Conservation (phyloP, 1,284 basidiomycete species). For the Schizopora paradoxa region DNA sequence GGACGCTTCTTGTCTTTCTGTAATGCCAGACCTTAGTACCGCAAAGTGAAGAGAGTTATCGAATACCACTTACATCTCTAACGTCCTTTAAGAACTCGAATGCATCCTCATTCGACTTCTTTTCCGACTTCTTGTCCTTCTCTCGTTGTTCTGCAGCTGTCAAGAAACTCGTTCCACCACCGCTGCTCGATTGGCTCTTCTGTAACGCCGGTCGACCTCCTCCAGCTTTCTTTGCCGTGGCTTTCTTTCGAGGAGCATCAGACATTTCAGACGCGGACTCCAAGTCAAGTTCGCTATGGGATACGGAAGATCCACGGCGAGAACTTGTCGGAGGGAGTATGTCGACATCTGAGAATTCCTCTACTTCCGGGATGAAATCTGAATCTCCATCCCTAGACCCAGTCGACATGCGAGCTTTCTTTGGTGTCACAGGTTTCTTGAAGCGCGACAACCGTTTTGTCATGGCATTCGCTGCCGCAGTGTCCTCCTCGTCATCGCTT, state of each 20-base stretch:
- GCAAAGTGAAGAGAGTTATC: neutral
- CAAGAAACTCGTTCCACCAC: slow-evolving; percentile 49
- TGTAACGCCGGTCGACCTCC: slow-evolving; percentile 29
- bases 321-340: slow-evolving; percentile 18
- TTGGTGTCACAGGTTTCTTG: slow-evolving; percentile 50
- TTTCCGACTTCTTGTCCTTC: slow-evolving; percentile 74
- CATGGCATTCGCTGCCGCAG: slow-evolving; percentile 40
- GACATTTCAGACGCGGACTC: slow-evolving; percentile 12
- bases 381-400: slow-evolving; percentile 8
- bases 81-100: slow-evolving; percentile 80
- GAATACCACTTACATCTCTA: slow-evolving; percentile 55
- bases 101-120: slow-evolving; percentile 75
- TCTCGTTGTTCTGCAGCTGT: slow-evolving; percentile 83
- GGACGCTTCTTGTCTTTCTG: slow-evolving; percentile 83
- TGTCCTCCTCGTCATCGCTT: slow-evolving; percentile 39
- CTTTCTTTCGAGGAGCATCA: slow-evolving; percentile 22
- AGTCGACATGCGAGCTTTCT: slow-evolving; percentile 27
- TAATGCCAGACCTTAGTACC: neutral
- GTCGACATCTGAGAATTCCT: slow-evolving; percentile 30
- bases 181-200: slow-evolving; percentile 25
- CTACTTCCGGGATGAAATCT: slow-evolving; percentile 20
- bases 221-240: neutral
- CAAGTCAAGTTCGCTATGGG: slow-evolving; percentile 14
- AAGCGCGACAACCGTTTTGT: slow-evolving; percentile 56
- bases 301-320: slow-evolving; percentile 9